Conservation (phyloP, 192 early-diverging fungal genomes). For the Gigaspora rosea region DNA sequence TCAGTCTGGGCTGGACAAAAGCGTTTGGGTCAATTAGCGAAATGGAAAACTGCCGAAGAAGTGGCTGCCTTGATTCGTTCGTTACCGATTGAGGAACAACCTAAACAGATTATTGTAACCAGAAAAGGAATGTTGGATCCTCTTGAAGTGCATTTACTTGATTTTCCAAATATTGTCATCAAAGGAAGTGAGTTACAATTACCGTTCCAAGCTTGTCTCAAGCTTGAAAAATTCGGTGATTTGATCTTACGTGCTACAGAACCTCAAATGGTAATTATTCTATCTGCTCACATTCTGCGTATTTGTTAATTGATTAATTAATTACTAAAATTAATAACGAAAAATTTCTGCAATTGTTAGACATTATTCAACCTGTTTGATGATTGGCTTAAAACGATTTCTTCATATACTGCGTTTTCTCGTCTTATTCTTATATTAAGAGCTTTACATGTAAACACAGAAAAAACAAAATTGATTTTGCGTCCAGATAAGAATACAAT, state of each 20-base stretch:
- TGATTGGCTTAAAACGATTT: conserved; percentile 95
- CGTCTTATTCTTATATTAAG: conserved; percentile 94
- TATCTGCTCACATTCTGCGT: conserved; percentile 1
- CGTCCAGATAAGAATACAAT: conserved; percentile 92
- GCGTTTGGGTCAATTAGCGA: conserved; percentile 97
- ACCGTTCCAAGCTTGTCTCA: conserved; percentile 96
- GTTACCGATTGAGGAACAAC: conserved; percentile 98
- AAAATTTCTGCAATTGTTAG: conserved; percentile 14
- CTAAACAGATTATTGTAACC: conserved; percentile 98
- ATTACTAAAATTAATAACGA: no score
- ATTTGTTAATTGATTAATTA: neutral
- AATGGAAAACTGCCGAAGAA: conserved; percentile 99
- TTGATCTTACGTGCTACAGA: conserved; percentile 98
- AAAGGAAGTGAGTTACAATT: conserved; percentile 97
- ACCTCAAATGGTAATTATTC: conserved; percentile 82
- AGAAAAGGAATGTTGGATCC: conserved; percentile 99
- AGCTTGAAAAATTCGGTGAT: conserved; percentile 98
- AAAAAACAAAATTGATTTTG: conserved; percentile 95
- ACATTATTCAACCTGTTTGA: conserved; percentile 87
- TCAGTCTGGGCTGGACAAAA: conserved; percentile 99
- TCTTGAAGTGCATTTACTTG: conserved; percentile 91
- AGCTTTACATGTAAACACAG: conserved; percentile 96
- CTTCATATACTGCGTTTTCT: conserved; percentile 97
- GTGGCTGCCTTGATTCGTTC: conserved; percentile 98
- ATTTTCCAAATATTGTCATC: conserved; percentile 99